Conservation (phyloP, 805 yeast genomes). For the Sugiyamaella floridensis region DNA sequence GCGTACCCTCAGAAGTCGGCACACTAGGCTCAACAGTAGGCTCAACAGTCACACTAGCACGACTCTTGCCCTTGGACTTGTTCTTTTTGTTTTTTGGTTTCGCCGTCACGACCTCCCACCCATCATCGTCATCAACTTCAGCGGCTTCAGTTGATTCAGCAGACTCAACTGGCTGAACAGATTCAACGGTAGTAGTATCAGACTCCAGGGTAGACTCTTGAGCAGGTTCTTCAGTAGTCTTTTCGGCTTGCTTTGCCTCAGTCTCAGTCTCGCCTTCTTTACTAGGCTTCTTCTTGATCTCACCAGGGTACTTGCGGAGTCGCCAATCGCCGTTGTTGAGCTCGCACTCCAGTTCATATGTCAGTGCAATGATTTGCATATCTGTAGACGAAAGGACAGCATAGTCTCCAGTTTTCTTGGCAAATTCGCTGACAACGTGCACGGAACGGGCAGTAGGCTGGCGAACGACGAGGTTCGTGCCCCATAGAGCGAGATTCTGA, state of each 20-base stretch:
- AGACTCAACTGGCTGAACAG: neutral
- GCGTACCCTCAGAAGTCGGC: neutral
- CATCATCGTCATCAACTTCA: slow-evolving; percentile 1
- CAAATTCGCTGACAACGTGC: slow-evolving; percentile 62
- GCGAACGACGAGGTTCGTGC: slow-evolving; percentile 55
- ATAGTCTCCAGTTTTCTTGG: slow-evolving; percentile 86
- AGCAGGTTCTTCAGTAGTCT: neutral
- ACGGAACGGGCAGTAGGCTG: slow-evolving; percentile 69
- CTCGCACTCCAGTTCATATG: slow-evolving; percentile 80
- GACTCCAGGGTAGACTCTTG: neutral
- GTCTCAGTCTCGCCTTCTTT: slow-evolving; percentile 4
- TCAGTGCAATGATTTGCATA: slow-evolving; percentile 83
- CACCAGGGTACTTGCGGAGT: slow-evolving; percentile 65
- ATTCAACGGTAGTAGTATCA: neutral
- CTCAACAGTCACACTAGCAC: neutral
- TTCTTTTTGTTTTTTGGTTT: neutral
- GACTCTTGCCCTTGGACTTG: neutral
- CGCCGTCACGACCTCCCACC: neutral
- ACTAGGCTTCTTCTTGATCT: slow-evolving; percentile 2
- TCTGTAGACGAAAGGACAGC: slow-evolving; percentile 84
- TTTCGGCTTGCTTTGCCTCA: slow-evolving; percentile 7
- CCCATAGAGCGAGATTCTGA: slow-evolving; percentile 74
- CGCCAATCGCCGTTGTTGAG: slow-evolving; percentile 61
- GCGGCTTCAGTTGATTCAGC: neutral
- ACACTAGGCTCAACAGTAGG: neutral